These are phyloP conservation scores for Erysimum cheiranthoides DNA, from an alignment of 345 rosid species.

Conservation along the genomic window DNA sequence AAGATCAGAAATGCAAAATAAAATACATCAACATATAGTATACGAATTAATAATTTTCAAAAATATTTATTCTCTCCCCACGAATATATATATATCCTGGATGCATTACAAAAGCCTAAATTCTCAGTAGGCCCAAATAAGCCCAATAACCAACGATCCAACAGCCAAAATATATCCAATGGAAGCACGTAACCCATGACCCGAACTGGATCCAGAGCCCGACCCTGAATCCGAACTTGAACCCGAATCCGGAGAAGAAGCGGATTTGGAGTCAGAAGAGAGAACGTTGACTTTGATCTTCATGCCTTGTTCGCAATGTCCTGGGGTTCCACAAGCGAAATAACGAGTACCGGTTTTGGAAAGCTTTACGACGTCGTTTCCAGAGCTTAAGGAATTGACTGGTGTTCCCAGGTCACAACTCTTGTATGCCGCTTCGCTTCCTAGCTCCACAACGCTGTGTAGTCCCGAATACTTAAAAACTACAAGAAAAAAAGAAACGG, in stretches of 20 bases:
- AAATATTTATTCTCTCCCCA: not conserved
- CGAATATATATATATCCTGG: not conserved
- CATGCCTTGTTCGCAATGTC: slow-evolving; percentile 92
- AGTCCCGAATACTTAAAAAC: slow-evolving; percentile 87
- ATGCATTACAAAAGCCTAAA: slow-evolving; percentile 9
- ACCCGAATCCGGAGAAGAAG: slow-evolving; percentile 31
- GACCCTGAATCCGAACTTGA: slow-evolving; percentile 16
- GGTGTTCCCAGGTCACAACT: slow-evolving; percentile 78
- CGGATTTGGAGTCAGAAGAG: slow-evolving; percentile 52
- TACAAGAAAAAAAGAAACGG: slow-evolving; percentile 14
- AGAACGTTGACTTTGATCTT: slow-evolving; percentile 72
- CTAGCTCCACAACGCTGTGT: slow-evolving; percentile 87
- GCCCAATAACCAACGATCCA: slow-evolving; percentile 35
- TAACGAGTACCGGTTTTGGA: slow-evolving; percentile 73
- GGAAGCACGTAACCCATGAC: slow-evolving; percentile 33
- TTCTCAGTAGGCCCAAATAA: slow-evolving; percentile 38
- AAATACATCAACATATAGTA: slow-evolving; percentile 17
- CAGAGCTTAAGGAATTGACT: slow-evolving; percentile 63
- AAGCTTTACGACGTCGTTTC: slow-evolving; percentile 78
- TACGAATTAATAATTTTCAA: not conserved
- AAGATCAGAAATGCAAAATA: not conserved
- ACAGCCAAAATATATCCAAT: slow-evolving; percentile 13
- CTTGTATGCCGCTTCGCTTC: slow-evolving; percentile 72
- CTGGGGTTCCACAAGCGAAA: slow-evolving; percentile 84
- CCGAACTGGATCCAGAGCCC: slow-evolving; percentile 17